Conservation (phyloP, 805 yeast species). For the Lachancea mirantina region DNA sequence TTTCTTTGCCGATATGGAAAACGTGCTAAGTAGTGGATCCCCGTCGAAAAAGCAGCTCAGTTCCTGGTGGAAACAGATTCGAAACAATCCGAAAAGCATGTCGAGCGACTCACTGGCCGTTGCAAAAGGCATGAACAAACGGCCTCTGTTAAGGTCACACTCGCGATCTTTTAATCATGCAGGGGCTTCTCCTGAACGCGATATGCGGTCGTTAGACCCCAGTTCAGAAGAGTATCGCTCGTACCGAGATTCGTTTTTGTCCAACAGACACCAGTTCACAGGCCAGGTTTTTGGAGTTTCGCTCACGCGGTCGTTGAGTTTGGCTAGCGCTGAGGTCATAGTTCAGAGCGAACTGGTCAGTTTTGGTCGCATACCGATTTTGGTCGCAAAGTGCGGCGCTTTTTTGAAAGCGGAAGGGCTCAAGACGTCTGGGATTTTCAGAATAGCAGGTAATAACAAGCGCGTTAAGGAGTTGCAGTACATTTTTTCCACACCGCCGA, state of each 20-base stretch:
- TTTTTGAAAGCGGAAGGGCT: constrained; percentile 72
- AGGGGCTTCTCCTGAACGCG: constrained; percentile 2
- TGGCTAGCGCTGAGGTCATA: constrained; percentile 62
- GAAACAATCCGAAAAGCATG: constrained; percentile 29
- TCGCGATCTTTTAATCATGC: constrained; percentile 7
- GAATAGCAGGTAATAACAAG: constrained; percentile 87
- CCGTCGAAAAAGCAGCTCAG: constrained; percentile 19
- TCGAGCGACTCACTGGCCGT: constrained; percentile 25
- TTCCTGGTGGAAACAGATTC: constrained; percentile 28
- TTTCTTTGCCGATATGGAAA: too few relatives aligned
- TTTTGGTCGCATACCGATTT: constrained; percentile 85
- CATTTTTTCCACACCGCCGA: constrained; percentile 79
- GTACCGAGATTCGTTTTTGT: constrained; percentile 33
- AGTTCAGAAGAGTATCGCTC: constrained; percentile 7
- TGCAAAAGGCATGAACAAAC: neutral
- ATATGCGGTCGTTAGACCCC: too few relatives aligned
- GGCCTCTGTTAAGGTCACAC: constrained; percentile 6
- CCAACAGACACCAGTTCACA: constrained; percentile 32
- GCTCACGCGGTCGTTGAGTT: constrained; percentile 56
- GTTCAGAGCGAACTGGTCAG: constrained; percentile 55
- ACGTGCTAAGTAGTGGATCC: too few relatives aligned
- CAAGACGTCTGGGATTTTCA: constrained; percentile 81
- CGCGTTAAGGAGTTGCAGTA: constrained; percentile 81
- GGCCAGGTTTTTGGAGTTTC: constrained; percentile 72
- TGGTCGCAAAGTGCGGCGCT: constrained; percentile 94